Percentiles rank a stretch among this genome's conserved stretches.
Evolutionary conservation across 2,329 filamentous ascomycete species (phyloP).

Genomic region (Exophiala phaeomuriformis): DNA sequence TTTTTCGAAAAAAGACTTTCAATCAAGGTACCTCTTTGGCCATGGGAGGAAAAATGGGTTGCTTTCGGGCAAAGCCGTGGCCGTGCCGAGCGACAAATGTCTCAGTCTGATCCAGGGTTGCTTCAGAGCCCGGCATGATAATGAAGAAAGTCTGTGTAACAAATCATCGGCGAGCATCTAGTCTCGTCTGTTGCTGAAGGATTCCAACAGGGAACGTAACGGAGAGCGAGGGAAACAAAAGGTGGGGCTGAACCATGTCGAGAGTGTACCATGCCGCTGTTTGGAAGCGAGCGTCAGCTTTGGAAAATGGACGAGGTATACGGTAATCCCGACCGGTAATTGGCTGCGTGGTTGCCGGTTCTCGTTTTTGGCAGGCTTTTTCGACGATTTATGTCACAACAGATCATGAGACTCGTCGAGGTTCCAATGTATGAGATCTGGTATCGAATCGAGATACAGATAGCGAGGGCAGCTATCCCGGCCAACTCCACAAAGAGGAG

Average conservation of each 20-base stretch:
- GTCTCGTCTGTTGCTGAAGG: constrained; percentile 2
- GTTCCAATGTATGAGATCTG: constrained; percentile 1
- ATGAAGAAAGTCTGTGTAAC: constrained; percentile 3
- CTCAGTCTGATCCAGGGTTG: constrained; percentile 10
- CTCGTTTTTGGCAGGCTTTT: constrained; percentile 7
- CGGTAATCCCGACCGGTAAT: constrained; percentile 9
- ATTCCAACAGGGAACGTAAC: constrained; percentile 1
- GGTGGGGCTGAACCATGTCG: constrained; percentile 25
- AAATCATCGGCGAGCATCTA: constrained; percentile 7
- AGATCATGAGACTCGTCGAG: constrained; percentile 15
- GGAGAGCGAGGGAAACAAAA: constrained; percentile 12
- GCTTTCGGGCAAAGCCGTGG: not conserved
- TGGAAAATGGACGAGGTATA: constrained; percentile 7
- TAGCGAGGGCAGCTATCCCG: constrained; percentile 1
- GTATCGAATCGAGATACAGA: constrained; percentile 10
- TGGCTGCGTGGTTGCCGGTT: constrained; percentile 7
- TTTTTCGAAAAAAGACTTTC: constrained; percentile 11
- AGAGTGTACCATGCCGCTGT: constrained; percentile 1
- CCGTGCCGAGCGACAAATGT: not conserved
- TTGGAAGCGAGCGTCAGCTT: constrained; percentile 3
- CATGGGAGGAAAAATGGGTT: constrained; percentile 6
- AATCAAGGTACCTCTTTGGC: constrained; percentile 11
- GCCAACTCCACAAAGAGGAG: constrained; percentile 9
- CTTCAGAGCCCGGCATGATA: no score
- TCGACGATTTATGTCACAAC: constrained; percentile 3